Evolutionary conservation across 768 basidiomycete species (phyloP), one percentile per base, ranked within the genome.

Genomic region (Hemileccinum rubropunctum): DNA sequence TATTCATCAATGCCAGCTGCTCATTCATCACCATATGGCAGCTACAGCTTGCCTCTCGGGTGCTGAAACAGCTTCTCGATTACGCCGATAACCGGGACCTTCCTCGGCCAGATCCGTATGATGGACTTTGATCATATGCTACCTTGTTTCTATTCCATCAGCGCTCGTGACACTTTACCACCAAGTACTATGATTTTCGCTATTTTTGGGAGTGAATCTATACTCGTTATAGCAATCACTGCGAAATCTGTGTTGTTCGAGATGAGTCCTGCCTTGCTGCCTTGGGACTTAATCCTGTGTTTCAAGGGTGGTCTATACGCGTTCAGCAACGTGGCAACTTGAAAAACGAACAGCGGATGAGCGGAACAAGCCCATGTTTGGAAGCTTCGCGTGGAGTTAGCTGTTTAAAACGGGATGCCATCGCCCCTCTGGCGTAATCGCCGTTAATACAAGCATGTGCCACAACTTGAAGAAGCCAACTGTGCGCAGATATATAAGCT

Each of bases 71-170:
- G 20, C 35, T 59, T 28, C 44, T 64, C 40, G 52, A 37, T 17
- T 56, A 53, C 38, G 39, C 54, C 1, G 65, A 66, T 33, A 63
- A 66, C 12, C 57, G 64, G n/a, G 39, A 58, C 40, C 55, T 66
- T 17, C 61, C 65, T 43, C 61, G 61, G 18, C 66, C 64, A 15
- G 59, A 68, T 44, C 64, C 52, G 10, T 68, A 66, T 41, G 62
- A 68, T 42, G 65, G 65, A 38, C 56, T 68, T 40, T 66, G 42
- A 66, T 47, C 20, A 14, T 30, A 32, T 35, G 33, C 20, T 39
- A 13, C 36, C n/a, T 26, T 34, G 14, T n/a, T 30, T 15, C 21
- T 17, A 12, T 41, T 27, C 20, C 28, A 41, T 41, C 21, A 34
- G 39, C 32, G 14, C 39, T 34, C 47, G 23, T 36, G 17, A 32